These are phyloP conservation scores for Lentinula boryana DNA, from an alignment of 768 basidiomycete species.

Conservation along the genomic window DNA sequence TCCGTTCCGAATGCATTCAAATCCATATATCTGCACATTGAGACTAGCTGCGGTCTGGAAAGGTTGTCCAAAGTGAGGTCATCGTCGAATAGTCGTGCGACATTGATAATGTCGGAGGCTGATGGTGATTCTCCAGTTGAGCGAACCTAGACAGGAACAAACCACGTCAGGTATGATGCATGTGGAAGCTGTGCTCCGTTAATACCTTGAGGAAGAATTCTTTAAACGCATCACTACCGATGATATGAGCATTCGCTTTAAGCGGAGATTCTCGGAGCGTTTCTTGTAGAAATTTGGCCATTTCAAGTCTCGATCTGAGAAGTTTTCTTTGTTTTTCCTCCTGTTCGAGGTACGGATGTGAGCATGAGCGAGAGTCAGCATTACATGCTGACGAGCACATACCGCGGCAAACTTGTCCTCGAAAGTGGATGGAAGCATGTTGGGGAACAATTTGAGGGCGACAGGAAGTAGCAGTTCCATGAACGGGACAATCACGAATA, in stretches of 20 bases:
- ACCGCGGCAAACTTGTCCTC: slow-evolving; percentile 96
- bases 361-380: neutral
- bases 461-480: slow-evolving; percentile 97
- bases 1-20: slow-evolving; percentile 98
- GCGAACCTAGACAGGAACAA: slow-evolving; percentile 50
- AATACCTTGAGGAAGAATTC: slow-evolving; percentile 96
- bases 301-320: slow-evolving; percentile 89
- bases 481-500: slow-evolving; percentile 94
- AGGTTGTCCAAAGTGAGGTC: slow-evolving; percentile 98
- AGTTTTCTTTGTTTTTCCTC: slow-evolving; percentile 97
- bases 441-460: slow-evolving; percentile 94
- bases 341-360: slow-evolving; percentile 28
- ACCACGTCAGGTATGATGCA: neutral
- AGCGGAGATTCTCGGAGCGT: slow-evolving; percentile 92
- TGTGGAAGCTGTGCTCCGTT: slow-evolving; percentile 3
- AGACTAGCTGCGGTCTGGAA: slow-evolving; percentile 95
- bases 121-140: slow-evolving; percentile 95
- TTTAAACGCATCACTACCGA: slow-evolving; percentile 94
- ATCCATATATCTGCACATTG: slow-evolving; percentile 97
- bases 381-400: slow-evolving; percentile 7
- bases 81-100: slow-evolving; percentile 95
- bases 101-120: slow-evolving; percentile 81
- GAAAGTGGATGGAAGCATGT: slow-evolving; percentile 97
- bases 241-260: slow-evolving; percentile 88
- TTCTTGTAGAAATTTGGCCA: slow-evolving; percentile 99